A percentile compares a stretch with the other conserved stretches of the same genome.
Evolutionary conservation across 2,329 filamentous ascomycete genomes (phyloP).

Genomic region (Penicillium sp.): DNA sequence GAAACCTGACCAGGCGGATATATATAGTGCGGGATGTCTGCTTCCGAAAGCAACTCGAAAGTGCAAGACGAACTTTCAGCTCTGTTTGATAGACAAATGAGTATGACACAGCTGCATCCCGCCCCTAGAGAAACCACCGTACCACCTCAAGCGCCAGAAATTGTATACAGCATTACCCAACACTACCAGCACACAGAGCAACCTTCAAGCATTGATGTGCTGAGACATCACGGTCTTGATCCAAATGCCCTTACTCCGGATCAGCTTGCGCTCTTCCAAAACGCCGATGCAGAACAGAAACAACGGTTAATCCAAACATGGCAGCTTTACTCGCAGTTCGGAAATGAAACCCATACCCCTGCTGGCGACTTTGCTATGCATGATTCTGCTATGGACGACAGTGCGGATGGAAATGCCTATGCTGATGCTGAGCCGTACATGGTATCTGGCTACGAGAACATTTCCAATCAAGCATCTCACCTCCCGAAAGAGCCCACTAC

Average conservation of each 20-base stretch:
- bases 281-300: constrained; percentile 70
- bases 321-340: constrained; percentile 65
- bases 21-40: constrained; percentile 44
- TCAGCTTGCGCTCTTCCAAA: constrained; percentile 76
- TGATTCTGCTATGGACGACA: constrained; percentile 24
- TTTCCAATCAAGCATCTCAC: constrained; percentile 63
- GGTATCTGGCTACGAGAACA: constrained; percentile 72
- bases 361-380: constrained; percentile 15
- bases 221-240: constrained; percentile 69
- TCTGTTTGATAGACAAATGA: constrained; percentile 76
- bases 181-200: constrained; percentile 59
- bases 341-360: neutral
- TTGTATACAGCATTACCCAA: constrained; percentile 72
- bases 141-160: constrained; percentile 44
- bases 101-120: constrained; percentile 48
- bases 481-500: constrained; percentile 31
- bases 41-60: constrained; percentile 54
- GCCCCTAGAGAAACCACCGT: constrained; percentile 37
- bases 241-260: constrained; percentile 66
- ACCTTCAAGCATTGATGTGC: constrained; percentile 55
- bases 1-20: constrained; percentile 19
- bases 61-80: constrained; percentile 78
- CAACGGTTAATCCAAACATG: constrained; percentile 78
- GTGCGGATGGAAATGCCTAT: constrained; percentile 39
- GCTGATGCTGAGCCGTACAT: constrained; percentile 82